phyloP scores from a whole-genome alignment of 2,329 filamentous ascomycete genomes.

The Botrytis sinoallii region DNA sequence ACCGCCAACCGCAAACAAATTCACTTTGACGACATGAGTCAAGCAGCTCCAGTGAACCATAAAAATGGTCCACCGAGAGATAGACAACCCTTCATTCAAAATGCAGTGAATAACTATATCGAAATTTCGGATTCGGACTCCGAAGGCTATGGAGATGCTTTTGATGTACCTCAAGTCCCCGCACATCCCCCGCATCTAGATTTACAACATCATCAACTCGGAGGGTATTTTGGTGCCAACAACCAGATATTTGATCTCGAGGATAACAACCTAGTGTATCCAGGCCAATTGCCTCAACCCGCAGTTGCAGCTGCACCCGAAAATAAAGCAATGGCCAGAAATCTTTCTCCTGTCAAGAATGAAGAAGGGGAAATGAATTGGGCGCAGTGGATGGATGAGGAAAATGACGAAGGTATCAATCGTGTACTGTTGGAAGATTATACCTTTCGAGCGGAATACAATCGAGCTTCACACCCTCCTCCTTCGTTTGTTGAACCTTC shows the following conservation, averaged over 20 bases:
- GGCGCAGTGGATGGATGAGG: background rate
- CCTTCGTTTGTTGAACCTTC: background rate
- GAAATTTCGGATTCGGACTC: background rate
- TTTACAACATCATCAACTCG: background rate
- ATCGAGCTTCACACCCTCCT: background rate
- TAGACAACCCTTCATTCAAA: background rate
- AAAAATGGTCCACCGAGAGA: background rate
- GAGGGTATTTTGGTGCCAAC: background rate
- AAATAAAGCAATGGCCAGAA: background rate
- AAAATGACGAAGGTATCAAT: conserved; percentile 6
- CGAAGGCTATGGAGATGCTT: background rate
- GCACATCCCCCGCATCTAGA: background rate
- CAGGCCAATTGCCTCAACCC: background rate
- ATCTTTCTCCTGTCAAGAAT: background rate
- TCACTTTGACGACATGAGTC: background rate
- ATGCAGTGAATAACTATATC: background rate
- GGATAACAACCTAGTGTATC: background rate
- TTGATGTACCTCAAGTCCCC: background rate
- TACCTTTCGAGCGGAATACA: background rate
- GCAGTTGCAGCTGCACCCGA: background rate
- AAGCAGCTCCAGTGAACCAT: background rate
- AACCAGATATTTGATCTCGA: background rate
- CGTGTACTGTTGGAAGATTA: conserved; percentile 7
- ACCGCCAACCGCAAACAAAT: background rate
- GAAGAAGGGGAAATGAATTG: background rate